Conservation (phyloP, 768 basidiomycete genomes). For the Psilocybe azurescens region DNA sequence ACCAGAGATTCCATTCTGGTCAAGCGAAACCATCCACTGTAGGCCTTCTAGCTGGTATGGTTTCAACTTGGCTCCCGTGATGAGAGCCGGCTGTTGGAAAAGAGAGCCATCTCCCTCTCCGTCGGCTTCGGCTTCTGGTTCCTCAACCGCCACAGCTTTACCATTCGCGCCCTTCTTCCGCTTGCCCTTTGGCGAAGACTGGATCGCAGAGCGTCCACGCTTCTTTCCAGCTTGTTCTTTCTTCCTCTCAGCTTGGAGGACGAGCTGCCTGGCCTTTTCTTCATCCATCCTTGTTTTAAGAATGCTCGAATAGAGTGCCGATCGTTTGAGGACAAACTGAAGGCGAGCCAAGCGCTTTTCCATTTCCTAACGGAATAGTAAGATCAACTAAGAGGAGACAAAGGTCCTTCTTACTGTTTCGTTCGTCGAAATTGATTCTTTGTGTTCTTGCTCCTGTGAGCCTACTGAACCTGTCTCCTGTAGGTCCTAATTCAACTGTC, state of each 20-base stretch:
- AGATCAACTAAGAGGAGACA: background rate
- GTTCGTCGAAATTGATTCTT: slow-evolving; percentile 5
- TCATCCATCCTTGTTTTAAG: slow-evolving; percentile 80
- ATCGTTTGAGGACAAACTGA: slow-evolving; percentile 74
- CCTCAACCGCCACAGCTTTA: slow-evolving; percentile 22
- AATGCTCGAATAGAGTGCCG: slow-evolving; percentile 73
- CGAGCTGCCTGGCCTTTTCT: slow-evolving; percentile 41
- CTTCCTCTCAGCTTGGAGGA: slow-evolving; percentile 26
- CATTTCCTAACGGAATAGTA: slow-evolving; percentile 44
- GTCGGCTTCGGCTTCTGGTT: slow-evolving; percentile 21
- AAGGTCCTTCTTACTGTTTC: slow-evolving; percentile 8
- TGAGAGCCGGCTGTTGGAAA: slow-evolving; percentile 75
- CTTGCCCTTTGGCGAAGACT: slow-evolving; percentile 28
- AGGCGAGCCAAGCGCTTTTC: slow-evolving; percentile 57
- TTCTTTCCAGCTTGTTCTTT: slow-evolving; percentile 31
- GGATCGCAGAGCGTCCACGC: slow-evolving; percentile 20
- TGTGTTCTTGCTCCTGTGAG: slow-evolving; percentile 7
- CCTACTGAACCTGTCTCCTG: slow-evolving; percentile 15
- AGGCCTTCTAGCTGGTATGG: slow-evolving; percentile 94
- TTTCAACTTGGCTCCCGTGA: slow-evolving; percentile 88
- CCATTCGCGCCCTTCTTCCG: slow-evolving; percentile 32
- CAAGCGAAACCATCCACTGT: slow-evolving; percentile 92
- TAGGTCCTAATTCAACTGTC: background rate
- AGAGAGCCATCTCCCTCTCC: slow-evolving; percentile 35
- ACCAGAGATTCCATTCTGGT: slow-evolving; percentile 84